Evolutionary conservation across 768 basidiomycete species (phyloP).

Genomic region (Holtermannia corniformis): DNA sequence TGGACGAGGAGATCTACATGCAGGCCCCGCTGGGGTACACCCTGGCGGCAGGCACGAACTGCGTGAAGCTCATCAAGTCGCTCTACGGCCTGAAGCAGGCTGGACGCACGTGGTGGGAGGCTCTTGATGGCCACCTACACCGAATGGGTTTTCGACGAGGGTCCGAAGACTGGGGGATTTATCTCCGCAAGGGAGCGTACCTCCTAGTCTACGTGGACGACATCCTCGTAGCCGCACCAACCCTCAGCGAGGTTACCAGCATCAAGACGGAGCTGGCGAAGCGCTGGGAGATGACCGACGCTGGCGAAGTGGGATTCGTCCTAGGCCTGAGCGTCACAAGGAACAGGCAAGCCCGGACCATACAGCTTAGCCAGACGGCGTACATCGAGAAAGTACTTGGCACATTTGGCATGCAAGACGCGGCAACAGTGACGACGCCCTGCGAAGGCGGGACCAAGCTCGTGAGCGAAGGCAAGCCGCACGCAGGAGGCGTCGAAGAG

Average conservation of each 20-base stretch:
- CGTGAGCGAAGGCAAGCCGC: background rate
- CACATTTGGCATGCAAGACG: slow-evolving; percentile 1
- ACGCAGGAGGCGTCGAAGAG: background rate
- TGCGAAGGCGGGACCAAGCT: slow-evolving; percentile 6
- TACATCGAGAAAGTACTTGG: slow-evolving; percentile 8
- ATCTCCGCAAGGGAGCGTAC: slow-evolving; percentile 1
- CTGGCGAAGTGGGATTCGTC: slow-evolving; percentile 4
- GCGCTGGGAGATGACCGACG: slow-evolving; percentile 6
- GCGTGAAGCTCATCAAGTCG: slow-evolving; percentile 1
- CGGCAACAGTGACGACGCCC: slow-evolving; percentile 2
- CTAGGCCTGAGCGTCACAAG: slow-evolving; percentile 7
- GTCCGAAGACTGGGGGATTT: slow-evolving; percentile 13
- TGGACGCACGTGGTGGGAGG: slow-evolving; percentile 3
- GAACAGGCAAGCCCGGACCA: background rate
- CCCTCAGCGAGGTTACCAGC: background rate
- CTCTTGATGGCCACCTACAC: background rate
- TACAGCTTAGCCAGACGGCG: slow-evolving; percentile 7
- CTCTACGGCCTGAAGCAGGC: slow-evolving; percentile 14
- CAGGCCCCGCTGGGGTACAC: slow-evolving; percentile 2
- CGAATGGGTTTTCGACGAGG: slow-evolving; percentile 4
- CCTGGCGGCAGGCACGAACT: background rate
- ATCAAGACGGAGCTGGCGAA: slow-evolving; percentile 1
- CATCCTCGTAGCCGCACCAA: slow-evolving; percentile 4
- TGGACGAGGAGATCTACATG: slow-evolving; percentile 5
- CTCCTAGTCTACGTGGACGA: slow-evolving; percentile 12